Base-by-base conservation (phyloP, 495 filamentous ascomycete genomes). In the Talaromyces nanjingensis region DNA sequence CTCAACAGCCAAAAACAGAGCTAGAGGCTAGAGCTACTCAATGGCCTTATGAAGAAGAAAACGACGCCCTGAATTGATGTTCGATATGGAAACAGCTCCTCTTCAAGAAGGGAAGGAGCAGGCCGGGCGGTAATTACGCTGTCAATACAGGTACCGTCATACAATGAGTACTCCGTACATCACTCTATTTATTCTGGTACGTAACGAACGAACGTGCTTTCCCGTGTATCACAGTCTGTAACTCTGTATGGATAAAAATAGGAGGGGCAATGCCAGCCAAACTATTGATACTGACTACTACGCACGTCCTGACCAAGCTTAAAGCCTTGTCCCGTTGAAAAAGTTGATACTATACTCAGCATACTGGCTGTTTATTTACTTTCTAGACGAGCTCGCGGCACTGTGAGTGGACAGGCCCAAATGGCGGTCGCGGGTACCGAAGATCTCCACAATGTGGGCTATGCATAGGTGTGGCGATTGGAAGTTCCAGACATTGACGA, bases 351-450 rank as follows among this genome's bases (percentile, higher is more conserved):
- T 9, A 31, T 31, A 31, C 5, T 31, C 1, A 4, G 5, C 6
- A 37, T 18, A 45, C n/a, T 45, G 16, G n/a, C 39, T 20, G 45
- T 49, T 56, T 56, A 56, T 56, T 56, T 56, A 56, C 25, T 27
- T 55, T 55, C 39, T 3, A 31, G 29, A 31, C 29, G 29, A 31
- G 29, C 29, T 31, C 29, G 29, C 29, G 3, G 6, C 29, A 7
- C 33, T 12, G 16, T 53, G 18, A 53, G n/a, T 53, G 49, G 49
- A 9, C 55, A 58, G 55, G 29, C 16, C 55, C 24, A 29, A 60
- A 60, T 42, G 39, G 59, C 59, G 59, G 59, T 60, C 59, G 59
- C 59, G 27, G 56, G 29, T 55, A 55, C 52, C 22, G 52, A 25
- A 24, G 24, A 55, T 55, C 52, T 55, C 52, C 52, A 55, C 52